Evolutionary conservation across 345 rosid species (phyloP), one percentile per base, ranked within the genome.

Genomic region (Syzygium jambos): DNA sequence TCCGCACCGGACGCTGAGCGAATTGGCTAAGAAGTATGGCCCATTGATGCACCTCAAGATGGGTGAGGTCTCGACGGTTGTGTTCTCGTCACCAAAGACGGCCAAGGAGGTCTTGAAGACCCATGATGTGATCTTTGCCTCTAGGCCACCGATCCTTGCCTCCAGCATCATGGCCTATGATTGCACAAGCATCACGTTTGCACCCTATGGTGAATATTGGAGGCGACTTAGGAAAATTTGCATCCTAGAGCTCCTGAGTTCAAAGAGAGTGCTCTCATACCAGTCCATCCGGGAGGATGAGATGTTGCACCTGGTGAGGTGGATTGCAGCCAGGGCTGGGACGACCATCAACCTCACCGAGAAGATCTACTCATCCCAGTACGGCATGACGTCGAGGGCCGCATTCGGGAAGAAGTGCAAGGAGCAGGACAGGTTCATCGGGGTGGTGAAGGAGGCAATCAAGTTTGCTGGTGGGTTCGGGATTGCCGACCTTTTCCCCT

Each of bases 181-280:
- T 53, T 83, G 88, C 83, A 88, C 86, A 13, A 77, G 85, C 43
- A 87, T 90, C 38, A 61, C 87, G n/a, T 90, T 89, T 41, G 52
- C 93, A 14, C 93, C 93, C 3, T 89, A 89, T 30, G 90, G 90
- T 41, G 87, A 84, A 51, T 86, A 91, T 63, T 88, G 91, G 90
- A 73, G 89, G 19, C 84, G 87, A 27, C 43, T 90, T 6, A 61
- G 90, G n/a, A 87, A 87, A 21, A 89, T 90, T 25, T 89, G 90
- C 21, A 86, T 84, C 3, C 78, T 56, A 2, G 87, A 89, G n/a
- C 92, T 90, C 61, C 68, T 90, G 51, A 87, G 88, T 30, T 21
- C 86, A 12, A 90, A 89, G 59, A 56, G 89, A 19, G 90, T 89
- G 11, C 86, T 61, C 5, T 89, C 91, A 4, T 91, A 86, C 85